Evolutionary conservation across 2,329 filamentous ascomycete genomes (phyloP).

Genomic region (Exophiala oligosperma): DNA sequence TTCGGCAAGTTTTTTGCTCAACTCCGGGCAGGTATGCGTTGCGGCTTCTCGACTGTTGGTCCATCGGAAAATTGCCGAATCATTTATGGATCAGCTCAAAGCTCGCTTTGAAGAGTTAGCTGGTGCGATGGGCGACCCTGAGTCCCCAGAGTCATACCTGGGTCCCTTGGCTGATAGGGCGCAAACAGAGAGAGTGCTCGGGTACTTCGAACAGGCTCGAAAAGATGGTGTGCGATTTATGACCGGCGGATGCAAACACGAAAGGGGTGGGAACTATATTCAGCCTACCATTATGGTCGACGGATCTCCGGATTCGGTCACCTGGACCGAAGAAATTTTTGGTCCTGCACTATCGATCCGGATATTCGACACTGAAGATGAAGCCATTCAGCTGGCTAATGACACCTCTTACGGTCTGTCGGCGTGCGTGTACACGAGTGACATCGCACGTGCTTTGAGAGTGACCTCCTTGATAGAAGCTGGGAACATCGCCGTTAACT

Average conservation of each 20-base stretch:
- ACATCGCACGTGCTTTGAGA: slow-evolving; percentile 50
- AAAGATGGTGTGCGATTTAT: slow-evolving; percentile 50
- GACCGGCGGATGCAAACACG: slow-evolving; percentile 44
- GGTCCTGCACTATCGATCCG: slow-evolving; percentile 64
- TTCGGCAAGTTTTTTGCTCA: slow-evolving; percentile 60
- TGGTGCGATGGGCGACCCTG: slow-evolving; percentile 31
- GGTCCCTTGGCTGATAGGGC: slow-evolving; percentile 65
- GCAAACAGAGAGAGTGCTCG: slow-evolving; percentile 62
- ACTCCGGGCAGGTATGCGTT: slow-evolving; percentile 59
- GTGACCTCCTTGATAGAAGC: slow-evolving; percentile 57
- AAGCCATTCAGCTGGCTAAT: slow-evolving; percentile 60
- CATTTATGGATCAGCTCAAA: slow-evolving; percentile 49
- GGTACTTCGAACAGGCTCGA: slow-evolving; percentile 56
- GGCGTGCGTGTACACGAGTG: slow-evolving; percentile 56
- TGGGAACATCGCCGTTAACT: slow-evolving; percentile 62
- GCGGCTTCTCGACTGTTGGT: slow-evolving; percentile 56
- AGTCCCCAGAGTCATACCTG: slow-evolving; percentile 50
- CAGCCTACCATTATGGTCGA: slow-evolving; percentile 23
- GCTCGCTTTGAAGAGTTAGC: slow-evolving; percentile 31
- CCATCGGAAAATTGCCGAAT: slow-evolving; percentile 53
- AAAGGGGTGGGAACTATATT: slow-evolving; percentile 65
- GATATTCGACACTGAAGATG: slow-evolving; percentile 60
- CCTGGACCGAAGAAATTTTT: slow-evolving; percentile 61
- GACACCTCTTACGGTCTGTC: slow-evolving; percentile 59
- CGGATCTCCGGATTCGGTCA: not conserved